Base-by-base conservation (phyloP, 2,329 filamentous ascomycete species). In the Monosporascus sp. region DNA sequence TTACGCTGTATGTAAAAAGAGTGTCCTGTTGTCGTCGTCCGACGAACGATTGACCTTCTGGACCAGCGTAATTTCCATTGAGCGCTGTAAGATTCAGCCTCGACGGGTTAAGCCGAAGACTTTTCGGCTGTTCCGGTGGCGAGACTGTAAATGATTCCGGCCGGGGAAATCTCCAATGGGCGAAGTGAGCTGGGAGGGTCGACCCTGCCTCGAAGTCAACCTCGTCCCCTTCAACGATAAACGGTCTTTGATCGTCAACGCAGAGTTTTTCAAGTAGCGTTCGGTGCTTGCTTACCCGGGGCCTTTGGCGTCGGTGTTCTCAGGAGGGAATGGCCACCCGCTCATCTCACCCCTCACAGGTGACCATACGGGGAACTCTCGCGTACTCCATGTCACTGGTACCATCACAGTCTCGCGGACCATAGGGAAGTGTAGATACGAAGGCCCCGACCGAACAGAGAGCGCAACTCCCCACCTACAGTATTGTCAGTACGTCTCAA, bases 1-100 rank as follows among this genome's bases (percentile, higher is more conserved):
- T 70, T 3, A 79, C 72, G 46, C 67, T 72, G 61, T 72, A 83
- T 0, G 68, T 74, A 62, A 83, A 83, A 1, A 81, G 65, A 0
- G 79, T 78, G 56, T 83, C 75, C 5, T 77, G 77, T 61, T 85
- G 81, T 1, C 80, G 71, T 2, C 78, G 72, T 0, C 75, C 77
- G 18, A 85, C 69, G 46, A 85, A 81, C 0, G 79, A 73, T 63
- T 80, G 77, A 5, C 77, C 75, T 3, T 64, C 66, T 45, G 74
- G 72, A 1, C 75, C 77, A 5, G 70, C 65, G 54, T 75, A 75
- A 52, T 77, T 74, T 0, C 74, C 73, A 54, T 81, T 76, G 14
- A 76, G 70, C 2, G 73, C 79, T 1, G 79, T 84, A 3, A 86
- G 69, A 57, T 84, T 82, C 1, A 79, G 67, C 1, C 62, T 67